Percentiles rank a stretch among this genome's conserved stretches.
phyloP scores from a whole-genome alignment of 805 yeast species.

The Hanseniaspora hatyaiensis region DNA sequence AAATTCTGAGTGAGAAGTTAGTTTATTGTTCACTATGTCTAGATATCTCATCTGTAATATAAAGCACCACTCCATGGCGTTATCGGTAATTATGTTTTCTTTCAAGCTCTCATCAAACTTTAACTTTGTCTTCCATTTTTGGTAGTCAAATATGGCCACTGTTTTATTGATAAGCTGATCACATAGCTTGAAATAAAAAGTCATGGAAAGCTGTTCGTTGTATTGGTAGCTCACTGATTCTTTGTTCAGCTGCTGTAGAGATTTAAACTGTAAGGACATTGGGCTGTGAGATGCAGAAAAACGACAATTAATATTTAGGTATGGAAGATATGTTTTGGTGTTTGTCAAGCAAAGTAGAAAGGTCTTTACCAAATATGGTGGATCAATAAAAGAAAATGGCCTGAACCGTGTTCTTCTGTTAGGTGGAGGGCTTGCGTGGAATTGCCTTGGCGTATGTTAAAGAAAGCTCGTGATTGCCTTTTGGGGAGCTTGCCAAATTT shows the following conservation, averaged over 20 bases:
- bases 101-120: background rate
- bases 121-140: conserved; percentile 11
- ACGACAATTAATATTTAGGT: too few relatives aligned
- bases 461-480: too few relatives aligned
- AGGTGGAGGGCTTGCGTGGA: too few relatives aligned
- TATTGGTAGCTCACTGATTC: conserved; percentile 46
- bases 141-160: conserved; percentile 24
- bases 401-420: too few relatives aligned
- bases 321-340: too few relatives aligned
- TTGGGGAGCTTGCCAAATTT: too few relatives aligned
- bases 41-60: conserved; percentile 44
- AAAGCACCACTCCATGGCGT: conserved; percentile 15
- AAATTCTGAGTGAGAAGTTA: conserved; percentile 26
- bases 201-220: conserved; percentile 39
- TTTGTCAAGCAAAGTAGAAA: too few relatives aligned
- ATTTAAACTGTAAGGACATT: conserved; percentile 5
- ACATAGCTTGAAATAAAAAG: conserved; percentile 44
- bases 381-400: too few relatives aligned
- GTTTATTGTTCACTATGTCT: conserved; percentile 32
- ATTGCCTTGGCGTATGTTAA: too few relatives aligned
- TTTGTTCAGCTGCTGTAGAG: conserved; percentile 26
- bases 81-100: background rate
- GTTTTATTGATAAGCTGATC: conserved; percentile 38
- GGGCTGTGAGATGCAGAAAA: too few relatives aligned
- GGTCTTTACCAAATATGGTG: too few relatives aligned